phyloP scores from a whole-genome alignment of 768 basidiomycete genomes.

The Termitomyces eurrhizus region DNA sequence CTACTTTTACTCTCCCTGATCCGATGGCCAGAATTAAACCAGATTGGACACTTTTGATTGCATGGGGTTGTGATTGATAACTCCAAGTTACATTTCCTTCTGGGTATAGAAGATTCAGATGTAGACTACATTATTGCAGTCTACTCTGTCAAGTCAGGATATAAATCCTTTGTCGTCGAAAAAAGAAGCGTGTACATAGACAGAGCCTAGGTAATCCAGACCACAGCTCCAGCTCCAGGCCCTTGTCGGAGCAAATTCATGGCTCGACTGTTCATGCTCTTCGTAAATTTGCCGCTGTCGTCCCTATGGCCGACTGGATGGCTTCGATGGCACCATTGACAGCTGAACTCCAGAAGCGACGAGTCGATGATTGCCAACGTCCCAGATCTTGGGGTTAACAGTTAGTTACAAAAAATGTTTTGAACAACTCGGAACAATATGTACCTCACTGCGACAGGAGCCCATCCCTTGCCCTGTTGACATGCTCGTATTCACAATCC shows the following conservation, averaged over 20 bases:
- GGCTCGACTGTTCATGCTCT: background rate
- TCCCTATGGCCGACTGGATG: background rate
- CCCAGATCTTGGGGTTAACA: constrained; percentile 34
- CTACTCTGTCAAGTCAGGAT: background rate
- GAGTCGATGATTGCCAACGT: constrained; percentile 31
- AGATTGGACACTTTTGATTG: too few relatives aligned
- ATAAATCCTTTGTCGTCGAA: background rate
- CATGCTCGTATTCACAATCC: constrained; percentile 36
- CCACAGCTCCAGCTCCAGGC: background rate
- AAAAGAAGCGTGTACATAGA: background rate
- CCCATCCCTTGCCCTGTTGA: constrained; percentile 24
- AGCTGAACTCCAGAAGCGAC: constrained; percentile 41
- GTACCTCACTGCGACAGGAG: constrained; percentile 39
- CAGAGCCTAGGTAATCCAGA: background rate
- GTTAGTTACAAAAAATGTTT: constrained; percentile 1
- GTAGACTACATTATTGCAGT: background rate
- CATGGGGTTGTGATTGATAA: too few relatives aligned
- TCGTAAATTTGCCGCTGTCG: background rate
- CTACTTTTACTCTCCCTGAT: too few relatives aligned
- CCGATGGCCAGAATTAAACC: too few relatives aligned
- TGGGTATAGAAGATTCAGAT: background rate
- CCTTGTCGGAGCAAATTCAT: background rate
- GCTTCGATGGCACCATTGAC: constrained; percentile 30
- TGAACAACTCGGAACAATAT: background rate
- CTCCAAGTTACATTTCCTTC: too few relatives aligned